These are phyloP conservation scores for Lolium multiflorum DNA, from an alignment of 176 grass and related monocot species.

Conservation along the genomic window DNA sequence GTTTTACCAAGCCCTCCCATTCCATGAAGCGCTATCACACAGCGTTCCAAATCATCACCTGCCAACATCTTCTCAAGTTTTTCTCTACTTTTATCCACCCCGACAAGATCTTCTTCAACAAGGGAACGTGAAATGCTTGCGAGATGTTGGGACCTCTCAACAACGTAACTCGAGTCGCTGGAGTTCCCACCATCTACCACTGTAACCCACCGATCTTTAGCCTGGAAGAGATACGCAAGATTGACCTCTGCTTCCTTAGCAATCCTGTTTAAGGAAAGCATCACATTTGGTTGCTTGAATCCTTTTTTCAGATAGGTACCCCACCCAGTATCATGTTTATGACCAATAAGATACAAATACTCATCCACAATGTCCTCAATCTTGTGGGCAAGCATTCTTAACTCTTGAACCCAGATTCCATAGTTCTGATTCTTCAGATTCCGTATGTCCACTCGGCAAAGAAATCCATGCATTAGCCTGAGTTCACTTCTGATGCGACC, in stretches of 20 bases:
- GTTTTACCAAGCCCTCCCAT: constrained; percentile 26
- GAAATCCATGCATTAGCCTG: constrained; percentile 15
- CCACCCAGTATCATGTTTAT: not conserved
- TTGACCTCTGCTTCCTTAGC: not conserved
- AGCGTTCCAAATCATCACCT: not conserved
- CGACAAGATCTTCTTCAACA: not conserved
- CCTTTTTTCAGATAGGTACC: not conserved
- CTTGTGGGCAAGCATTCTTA: not conserved
- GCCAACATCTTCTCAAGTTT: not conserved
- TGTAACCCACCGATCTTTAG: too few species aligned
- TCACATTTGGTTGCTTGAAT: too few species aligned
- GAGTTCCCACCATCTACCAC: not conserved
- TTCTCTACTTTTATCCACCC: not conserved
- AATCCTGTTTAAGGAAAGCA: not conserved
- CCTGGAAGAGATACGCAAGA: not conserved
- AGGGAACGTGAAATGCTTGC: not conserved
- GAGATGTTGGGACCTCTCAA: not conserved
- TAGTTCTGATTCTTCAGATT: not conserved
- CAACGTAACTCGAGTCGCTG: not conserved
- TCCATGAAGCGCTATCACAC: not conserved
- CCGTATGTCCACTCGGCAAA: not conserved
- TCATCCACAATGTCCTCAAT: constrained; percentile 6
- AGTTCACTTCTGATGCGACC: not conserved
- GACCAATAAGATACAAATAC: not conserved
- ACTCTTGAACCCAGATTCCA: not conserved